Conservation (phyloP, 176 grass and related monocot species). For the Saccharum spontaneum region DNA sequence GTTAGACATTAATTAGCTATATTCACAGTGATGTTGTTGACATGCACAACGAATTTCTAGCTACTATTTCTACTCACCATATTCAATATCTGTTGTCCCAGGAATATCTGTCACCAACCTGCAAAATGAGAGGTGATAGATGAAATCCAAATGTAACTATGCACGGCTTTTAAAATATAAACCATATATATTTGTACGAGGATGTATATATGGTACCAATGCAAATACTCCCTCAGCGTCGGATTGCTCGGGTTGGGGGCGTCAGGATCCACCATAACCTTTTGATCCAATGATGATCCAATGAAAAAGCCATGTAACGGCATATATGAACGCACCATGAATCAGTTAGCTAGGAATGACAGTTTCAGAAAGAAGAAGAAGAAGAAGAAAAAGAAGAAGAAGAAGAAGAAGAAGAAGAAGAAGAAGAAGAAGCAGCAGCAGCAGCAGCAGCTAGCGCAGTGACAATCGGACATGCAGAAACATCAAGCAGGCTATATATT, state of each 20-base stretch:
- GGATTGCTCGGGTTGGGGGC: conserved; percentile 71
- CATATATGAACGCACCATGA: neutral
- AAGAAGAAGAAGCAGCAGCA: too few species aligned
- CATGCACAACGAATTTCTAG: neutral
- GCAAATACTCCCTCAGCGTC: conserved; percentile 61
- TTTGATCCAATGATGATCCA: neutral
- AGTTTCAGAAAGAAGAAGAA: too few species aligned
- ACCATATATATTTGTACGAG: too few species aligned
- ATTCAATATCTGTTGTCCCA: conserved; percentile 44
- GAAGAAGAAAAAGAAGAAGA: too few species aligned
- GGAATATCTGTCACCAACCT: conserved; percentile 77
- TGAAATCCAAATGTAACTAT: neutral
- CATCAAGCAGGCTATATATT: too few species aligned
- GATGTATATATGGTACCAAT: conserved; percentile 43
- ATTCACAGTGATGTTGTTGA: neutral
- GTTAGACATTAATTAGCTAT: too few species aligned
- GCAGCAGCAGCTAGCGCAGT: neutral
- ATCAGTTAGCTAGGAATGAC: neutral
- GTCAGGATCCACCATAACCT: conserved; percentile 74
- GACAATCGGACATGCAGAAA: too few species aligned
- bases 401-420: too few species aligned
- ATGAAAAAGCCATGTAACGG: neutral
- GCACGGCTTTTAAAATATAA: neutral
- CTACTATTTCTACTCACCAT: conserved; percentile 35
- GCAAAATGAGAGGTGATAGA: conserved; percentile 3